Conservation (phyloP, 2,329 filamentous ascomycete genomes). For the Colletotrichum acutatum region DNA sequence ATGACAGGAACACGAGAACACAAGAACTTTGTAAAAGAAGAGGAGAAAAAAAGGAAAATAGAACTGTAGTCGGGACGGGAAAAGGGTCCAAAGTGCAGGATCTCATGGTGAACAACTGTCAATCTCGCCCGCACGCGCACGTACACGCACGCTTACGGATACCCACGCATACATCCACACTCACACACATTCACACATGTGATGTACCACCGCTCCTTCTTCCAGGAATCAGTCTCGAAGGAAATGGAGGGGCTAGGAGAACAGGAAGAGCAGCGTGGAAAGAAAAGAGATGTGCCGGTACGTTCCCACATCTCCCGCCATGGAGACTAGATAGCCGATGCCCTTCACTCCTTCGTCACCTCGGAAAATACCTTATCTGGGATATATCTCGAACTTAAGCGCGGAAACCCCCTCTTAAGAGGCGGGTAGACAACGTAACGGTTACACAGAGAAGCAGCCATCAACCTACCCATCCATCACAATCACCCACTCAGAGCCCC, state of each 20-base stretch:
- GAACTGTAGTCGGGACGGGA: too few relatives aligned
- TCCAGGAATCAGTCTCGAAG: constrained; percentile 6
- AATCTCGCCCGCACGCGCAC: not conserved
- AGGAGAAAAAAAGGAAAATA: not conserved
- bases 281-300: not conserved
- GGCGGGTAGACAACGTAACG: not conserved
- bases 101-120: constrained; percentile 24
- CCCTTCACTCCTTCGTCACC: not conserved
- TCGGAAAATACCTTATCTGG: not conserved
- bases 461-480: not conserved
- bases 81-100: constrained; percentile 21
- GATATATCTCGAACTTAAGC: not conserved
- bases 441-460: not conserved
- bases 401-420: not conserved
- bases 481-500: not conserved
- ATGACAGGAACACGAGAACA: not conserved
- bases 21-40: not conserved
- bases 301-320: not conserved
- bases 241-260: not conserved
- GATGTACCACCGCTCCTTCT: constrained; percentile 16
- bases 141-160: not conserved
- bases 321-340: not conserved
- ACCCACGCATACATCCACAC: not conserved
- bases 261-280: not conserved
- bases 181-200: not conserved